Percentiles rank a stretch among this genome's conserved stretches.
Evolutionary conservation across 371 early-diverging fungal genomes (phyloP).

Genomic region (Mucor plumbeus): DNA sequence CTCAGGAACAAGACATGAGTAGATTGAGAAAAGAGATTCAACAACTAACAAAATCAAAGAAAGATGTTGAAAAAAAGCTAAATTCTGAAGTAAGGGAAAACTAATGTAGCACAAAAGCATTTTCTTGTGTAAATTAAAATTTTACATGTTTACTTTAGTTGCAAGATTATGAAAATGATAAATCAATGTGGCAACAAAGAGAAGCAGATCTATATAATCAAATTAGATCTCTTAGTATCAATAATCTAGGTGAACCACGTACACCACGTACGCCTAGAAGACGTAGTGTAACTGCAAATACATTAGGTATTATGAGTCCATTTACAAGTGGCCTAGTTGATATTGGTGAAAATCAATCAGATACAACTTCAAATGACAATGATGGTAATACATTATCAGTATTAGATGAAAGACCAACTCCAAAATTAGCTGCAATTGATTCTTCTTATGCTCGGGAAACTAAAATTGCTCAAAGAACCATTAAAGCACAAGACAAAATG

Average conservation of each 20-base stretch:
- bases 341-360: conserved; percentile 30
- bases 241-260: conserved; percentile 38
- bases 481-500: conserved; percentile 56
- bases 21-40: conserved; percentile 45
- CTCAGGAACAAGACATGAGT: conserved; percentile 49
- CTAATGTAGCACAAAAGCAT: conserved; percentile 8
- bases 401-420: conserved; percentile 16
- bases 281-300: conserved; percentile 43
- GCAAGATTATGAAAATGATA: conserved; percentile 52
- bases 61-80: conserved; percentile 49
- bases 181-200: conserved; percentile 48
- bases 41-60: conserved; percentile 42
- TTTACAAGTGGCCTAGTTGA: conserved; percentile 39
- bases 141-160: conserved; percentile 22
- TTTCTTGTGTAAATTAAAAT: conserved; percentile 3
- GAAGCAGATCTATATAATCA: conserved; percentile 57
- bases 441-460: conserved; percentile 54
- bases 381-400: neutral
- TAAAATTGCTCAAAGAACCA: conserved; percentile 58
- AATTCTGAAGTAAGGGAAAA: conserved; percentile 27
- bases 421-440: conserved; percentile 49
- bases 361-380: neutral
- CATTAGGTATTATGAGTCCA: conserved; percentile 39
- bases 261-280: conserved; percentile 49
- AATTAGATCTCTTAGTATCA: conserved; percentile 39